phyloP scores from a whole-genome alignment of 2,329 filamentous ascomycete genomes.

The Escovopsis sp. region DNA sequence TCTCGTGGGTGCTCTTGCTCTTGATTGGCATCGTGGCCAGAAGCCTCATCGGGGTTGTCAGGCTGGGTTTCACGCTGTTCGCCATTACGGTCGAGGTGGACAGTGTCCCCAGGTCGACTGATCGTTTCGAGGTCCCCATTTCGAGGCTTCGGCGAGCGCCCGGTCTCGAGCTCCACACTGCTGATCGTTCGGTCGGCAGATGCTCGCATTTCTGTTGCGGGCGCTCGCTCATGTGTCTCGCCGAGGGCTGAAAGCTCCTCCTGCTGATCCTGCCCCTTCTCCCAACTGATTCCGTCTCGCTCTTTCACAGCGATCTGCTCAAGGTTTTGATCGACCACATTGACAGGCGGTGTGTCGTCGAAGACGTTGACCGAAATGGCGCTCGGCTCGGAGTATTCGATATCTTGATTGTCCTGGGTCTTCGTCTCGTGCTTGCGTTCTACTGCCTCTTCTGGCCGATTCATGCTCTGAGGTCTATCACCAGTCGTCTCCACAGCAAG shows the following conservation, averaged over 20 bases:
- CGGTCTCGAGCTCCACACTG: not conserved
- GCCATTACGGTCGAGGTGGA: conserved; percentile 20
- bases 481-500: not conserved
- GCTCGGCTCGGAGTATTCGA: not conserved
- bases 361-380: not conserved
- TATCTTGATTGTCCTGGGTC: not conserved
- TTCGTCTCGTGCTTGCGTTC: not conserved
- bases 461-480: not conserved
- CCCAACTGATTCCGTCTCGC: conserved; percentile 8
- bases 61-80: conserved; percentile 14
- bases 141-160: conserved; percentile 1
- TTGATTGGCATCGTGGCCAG: conserved; percentile 4
- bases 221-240: not conserved
- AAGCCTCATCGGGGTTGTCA: conserved; percentile 5
- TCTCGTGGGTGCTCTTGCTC: conserved; percentile 2
- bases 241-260: conserved; percentile 2
- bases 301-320: conserved; percentile 1
- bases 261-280: conserved; percentile 6
- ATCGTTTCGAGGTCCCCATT: conserved; percentile 8
- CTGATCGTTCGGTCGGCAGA: not conserved
- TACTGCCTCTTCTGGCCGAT: not conserved
- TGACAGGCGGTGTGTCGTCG: too few relatives aligned
- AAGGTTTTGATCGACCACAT: too few relatives aligned
- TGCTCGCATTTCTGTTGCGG: too few relatives aligned
- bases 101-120: conserved; percentile 6